Evolutionary conservation across 1,284 basidiomycete species (phyloP), one percentile per base, ranked within the genome.

Genomic region (Ustilago xerochloae): DNA sequence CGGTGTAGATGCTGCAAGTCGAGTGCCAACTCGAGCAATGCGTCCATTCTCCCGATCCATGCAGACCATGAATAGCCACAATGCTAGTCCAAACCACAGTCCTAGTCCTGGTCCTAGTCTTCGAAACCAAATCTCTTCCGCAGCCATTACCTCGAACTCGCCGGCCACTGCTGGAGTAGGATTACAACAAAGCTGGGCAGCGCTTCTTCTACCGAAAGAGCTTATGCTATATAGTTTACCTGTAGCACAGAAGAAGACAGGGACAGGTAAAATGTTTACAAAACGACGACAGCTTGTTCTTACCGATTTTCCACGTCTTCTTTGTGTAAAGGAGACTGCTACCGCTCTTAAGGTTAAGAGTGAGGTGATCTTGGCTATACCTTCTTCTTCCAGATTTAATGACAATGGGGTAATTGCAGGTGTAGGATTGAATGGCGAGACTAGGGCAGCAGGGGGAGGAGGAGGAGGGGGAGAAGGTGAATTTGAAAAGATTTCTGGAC

Each of bases 301-400:
- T 2, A 88, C 88, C 16, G 87, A 87, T 70, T 86, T 87, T 51
- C 87, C 87, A 4, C 82, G 88, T 6, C 79, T 88, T n/a, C 79
- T 88, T 9, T 86, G 86, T 56, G 85, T 87, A 77, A 87, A 87
- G 70, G 87, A 88, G 50, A 70, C 72, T 3, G 77, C 73, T 5
- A 72, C 72, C 7, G 77, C 73, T 35, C 77, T 87, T 55, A 85
- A 84, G 43, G 80, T 87, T 65, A 87, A 87, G 74, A 84, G 80
- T 50, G 87, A 87, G 65, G 86, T 86, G 32, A 81, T 87, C 15
- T 78, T 87, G 75, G 30, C 62, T 51, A 65, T 84, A 66, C 33
- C 78, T 63, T 0, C 78, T n/a, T n/a, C n/a, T n/a, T n/a, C n/a
- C n/a, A n/a, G n/a, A 6, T 7, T 6, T 74, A 41, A 83, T 78